Percentiles rank a stretch among this genome's conserved stretches.
Conservation (phyloP, 805 yeast species). For the Yamadazyma endophytica region DNA sequence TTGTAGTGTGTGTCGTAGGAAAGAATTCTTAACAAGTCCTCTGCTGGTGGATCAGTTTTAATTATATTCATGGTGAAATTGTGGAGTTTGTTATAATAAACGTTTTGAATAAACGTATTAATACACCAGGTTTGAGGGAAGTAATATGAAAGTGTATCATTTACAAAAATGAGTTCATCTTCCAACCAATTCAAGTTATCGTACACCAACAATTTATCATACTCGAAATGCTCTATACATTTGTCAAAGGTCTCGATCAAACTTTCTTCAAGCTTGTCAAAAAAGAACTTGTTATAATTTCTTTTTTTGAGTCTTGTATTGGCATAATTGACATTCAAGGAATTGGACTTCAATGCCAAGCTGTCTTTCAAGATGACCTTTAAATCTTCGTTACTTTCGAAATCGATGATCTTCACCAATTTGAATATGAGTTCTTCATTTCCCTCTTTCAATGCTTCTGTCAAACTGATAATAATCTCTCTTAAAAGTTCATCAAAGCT, state of each 20-base stretch:
- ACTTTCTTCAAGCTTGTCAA: slow-evolving; percentile 52
- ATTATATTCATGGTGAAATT: slow-evolving; percentile 60
- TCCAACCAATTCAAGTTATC: slow-evolving; percentile 80
- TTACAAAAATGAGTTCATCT: slow-evolving; percentile 68
- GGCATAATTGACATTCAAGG: slow-evolving; percentile 21
- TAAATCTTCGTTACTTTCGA: slow-evolving; percentile 76
- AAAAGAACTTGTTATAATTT: slow-evolving; percentile 59
- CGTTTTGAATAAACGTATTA: slow-evolving; percentile 53
- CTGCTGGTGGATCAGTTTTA: slow-evolving; percentile 74
- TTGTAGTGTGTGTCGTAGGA: slow-evolving; percentile 70
- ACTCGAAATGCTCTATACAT: slow-evolving; percentile 51
- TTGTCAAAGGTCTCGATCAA: slow-evolving; percentile 65
- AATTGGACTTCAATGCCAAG: slow-evolving; percentile 19
- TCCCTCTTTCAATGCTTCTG: slow-evolving; percentile 69
- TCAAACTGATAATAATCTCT: slow-evolving; percentile 61
- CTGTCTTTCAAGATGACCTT: slow-evolving; percentile 35
- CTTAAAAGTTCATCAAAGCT: slow-evolving; percentile 63
- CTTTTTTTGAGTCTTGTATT: slow-evolving; percentile 40
- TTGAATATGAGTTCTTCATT: slow-evolving; percentile 67
- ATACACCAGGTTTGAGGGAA: slow-evolving; percentile 78
- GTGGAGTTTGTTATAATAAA: slow-evolving; percentile 67
- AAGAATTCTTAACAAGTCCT: slow-evolving; percentile 65
- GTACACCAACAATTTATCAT: slow-evolving; percentile 53
- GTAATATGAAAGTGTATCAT: slow-evolving; percentile 50
- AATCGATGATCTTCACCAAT: slow-evolving; percentile 71